Evolutionary conservation across 768 basidiomycete species (phyloP), one percentile per base, ranked within the genome.

Genomic region (Daedaleopsis sinensis): DNA sequence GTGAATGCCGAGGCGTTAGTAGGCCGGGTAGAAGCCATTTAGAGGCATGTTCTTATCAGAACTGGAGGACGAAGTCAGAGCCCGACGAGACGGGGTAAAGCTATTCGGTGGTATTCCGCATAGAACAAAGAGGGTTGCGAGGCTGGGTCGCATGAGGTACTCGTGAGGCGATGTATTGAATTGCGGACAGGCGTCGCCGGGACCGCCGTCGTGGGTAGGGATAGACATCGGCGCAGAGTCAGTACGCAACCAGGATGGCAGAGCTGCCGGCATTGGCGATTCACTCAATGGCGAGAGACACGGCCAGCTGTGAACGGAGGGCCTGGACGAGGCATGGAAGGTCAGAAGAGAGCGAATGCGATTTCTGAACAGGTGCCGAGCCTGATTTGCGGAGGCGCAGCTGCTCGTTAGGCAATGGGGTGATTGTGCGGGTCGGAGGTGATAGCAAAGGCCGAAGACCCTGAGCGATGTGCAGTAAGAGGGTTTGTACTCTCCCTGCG

Each of bases 401-500:
- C 39, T 42, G 39, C 39, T 18, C 39, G 39, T 18, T 18, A 42
- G 39, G 39, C 39, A 18, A 42, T 27, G 16, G 52, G 58, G 52
- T 42, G 58, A 54, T 54, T 59, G 52, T 12, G 58, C 58, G 58
- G 52, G n/a, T 54, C 58, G 58, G 46, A 19, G 24, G 58, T 44
- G 58, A 52, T 58, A 46, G 24, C 46, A 10, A 42, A 5, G 11
- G 18, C 11, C 39, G 3, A 42, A 10, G 39, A 42, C 39, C 39
- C 39, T 42, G 51, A 32, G 52, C 48, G 10, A n/a, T n/a, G n/a
- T 32, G 27, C 27, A 32, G n/a, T n/a, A 32, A 32, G 27, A 32
- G 27, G 27, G 32, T 23, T 23, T 11, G 43, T 19, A 4, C 24
- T 16, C 18, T 24, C 11, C 21, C 18, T 35, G 42, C 21, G 12